Percentiles rank a stretch among this genome's conserved stretches.
Evolutionary conservation across 768 basidiomycete species (phyloP).

Genomic region (Lactarius hatsudake): DNA sequence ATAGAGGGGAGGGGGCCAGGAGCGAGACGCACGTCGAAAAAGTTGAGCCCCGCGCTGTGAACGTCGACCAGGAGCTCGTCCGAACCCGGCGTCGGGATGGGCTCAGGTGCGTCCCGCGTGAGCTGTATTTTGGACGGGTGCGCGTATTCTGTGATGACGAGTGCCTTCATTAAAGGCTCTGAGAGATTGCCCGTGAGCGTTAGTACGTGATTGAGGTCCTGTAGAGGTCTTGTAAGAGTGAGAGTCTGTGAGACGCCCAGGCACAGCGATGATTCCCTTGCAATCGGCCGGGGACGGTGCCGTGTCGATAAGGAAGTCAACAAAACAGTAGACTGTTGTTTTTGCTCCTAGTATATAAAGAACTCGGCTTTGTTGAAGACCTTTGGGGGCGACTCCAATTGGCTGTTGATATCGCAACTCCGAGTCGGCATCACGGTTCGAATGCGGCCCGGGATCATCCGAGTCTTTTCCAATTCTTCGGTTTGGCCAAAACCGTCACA

Average conservation of each 20-base stretch:
- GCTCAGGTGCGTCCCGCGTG: constrained; percentile 41
- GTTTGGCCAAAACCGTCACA: too few relatives aligned
- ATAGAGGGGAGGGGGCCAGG: background rate
- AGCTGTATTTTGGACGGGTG: constrained; percentile 44
- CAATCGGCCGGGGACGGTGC: background rate
- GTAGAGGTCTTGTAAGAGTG: background rate
- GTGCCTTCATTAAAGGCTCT: constrained; percentile 61
- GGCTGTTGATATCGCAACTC: too few relatives aligned
- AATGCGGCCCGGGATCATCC: too few relatives aligned
- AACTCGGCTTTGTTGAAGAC: too few relatives aligned
- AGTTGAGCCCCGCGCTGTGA: constrained; percentile 50
- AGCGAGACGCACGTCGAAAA: constrained; percentile 39
- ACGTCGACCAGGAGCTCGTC: constrained; percentile 52
- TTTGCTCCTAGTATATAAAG: too few relatives aligned
- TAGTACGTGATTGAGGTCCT: background rate
- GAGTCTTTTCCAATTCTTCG: too few relatives aligned
- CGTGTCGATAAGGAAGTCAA: too few relatives aligned
- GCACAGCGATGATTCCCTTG: background rate
- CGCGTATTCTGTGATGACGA: constrained; percentile 64
- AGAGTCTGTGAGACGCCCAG: background rate
- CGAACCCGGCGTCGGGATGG: constrained; percentile 32
- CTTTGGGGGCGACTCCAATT: too few relatives aligned
- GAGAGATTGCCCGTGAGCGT: constrained; percentile 2
- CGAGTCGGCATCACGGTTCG: too few relatives aligned
- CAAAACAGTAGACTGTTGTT: too few relatives aligned